phyloP scores from a whole-genome alignment of 176 grass and related monocot species.

The Carex littledalei region DNA sequence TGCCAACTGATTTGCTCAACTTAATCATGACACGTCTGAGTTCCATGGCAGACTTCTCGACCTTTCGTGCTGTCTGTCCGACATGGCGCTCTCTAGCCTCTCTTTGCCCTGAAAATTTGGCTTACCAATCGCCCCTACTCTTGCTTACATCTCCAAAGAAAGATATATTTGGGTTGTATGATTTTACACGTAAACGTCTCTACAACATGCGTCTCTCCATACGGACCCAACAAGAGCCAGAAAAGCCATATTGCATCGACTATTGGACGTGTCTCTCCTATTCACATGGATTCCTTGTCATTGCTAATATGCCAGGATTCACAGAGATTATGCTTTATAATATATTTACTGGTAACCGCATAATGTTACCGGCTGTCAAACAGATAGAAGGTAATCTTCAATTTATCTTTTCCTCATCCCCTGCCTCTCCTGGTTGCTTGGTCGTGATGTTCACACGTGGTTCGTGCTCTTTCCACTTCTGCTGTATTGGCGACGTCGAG shows the following conservation, averaged over 20 bases:
- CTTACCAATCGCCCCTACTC: constrained; percentile 40
- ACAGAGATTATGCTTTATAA: constrained; percentile 51
- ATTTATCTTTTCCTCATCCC: constrained; percentile 49
- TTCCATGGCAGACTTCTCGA: constrained; percentile 49
- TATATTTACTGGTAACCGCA: constrained; percentile 55
- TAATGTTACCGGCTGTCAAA: constrained; percentile 34
- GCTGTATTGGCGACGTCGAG: constrained; percentile 32
- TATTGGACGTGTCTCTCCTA: constrained; percentile 3
- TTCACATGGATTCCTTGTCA: constrained; percentile 60
- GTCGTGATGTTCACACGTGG: constrained; percentile 35
- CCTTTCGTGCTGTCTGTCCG: constrained; percentile 44
- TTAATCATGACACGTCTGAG: constrained; percentile 22
- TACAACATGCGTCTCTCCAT: constrained; percentile 46
- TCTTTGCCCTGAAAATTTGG: constrained; percentile 27
- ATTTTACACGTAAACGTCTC: constrained; percentile 37
- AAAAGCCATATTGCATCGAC: constrained; percentile 11
- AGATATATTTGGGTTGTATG: constrained; percentile 31
- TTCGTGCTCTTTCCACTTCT: constrained; percentile 25
- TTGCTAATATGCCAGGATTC: constrained; percentile 26
- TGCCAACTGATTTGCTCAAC: constrained; percentile 34
- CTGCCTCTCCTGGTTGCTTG: constrained; percentile 16
- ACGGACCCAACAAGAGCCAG: constrained; percentile 31
- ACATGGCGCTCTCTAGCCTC: constrained; percentile 41
- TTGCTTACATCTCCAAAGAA: constrained; percentile 50
- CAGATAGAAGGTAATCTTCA: background rate